Evolutionary conservation across 768 basidiomycete genomes (phyloP).

Genomic region (Coprinopsis cinerea): DNA sequence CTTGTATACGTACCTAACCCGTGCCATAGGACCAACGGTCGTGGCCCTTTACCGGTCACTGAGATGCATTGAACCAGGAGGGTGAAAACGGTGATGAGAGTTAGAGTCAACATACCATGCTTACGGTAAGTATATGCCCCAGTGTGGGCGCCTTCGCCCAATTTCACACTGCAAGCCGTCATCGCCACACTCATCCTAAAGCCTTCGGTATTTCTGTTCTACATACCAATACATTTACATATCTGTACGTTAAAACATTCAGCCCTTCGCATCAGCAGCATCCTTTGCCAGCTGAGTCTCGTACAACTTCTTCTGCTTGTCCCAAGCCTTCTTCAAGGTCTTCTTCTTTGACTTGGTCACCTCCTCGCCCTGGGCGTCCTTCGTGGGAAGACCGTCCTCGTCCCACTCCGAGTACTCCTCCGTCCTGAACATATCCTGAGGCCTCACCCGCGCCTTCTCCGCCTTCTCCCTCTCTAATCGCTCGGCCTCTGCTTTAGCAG

Average conservation of each 20-base stretch:
- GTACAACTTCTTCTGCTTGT: slow-evolving; percentile 73
- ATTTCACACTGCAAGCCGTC: background rate
- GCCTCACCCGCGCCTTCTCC: slow-evolving; percentile 77
- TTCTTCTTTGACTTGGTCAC: slow-evolving; percentile 78
- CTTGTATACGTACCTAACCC: slow-evolving; percentile 59
- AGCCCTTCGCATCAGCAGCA: background rate
- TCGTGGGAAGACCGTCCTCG: slow-evolving; percentile 75
- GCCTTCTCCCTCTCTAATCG: slow-evolving; percentile 70
- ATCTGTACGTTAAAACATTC: background rate
- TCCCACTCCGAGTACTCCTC: slow-evolving; percentile 85
- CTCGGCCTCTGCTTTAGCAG: slow-evolving; percentile 57
- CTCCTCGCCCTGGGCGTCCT: slow-evolving; percentile 79
- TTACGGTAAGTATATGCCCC: background rate
- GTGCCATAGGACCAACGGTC: slow-evolving; percentile 74
- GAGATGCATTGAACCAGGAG: background rate
- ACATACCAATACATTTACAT: background rate
- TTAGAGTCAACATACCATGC: background rate
- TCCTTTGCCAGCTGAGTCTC: slow-evolving; percentile 56
- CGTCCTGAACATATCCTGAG: slow-evolving; percentile 78
- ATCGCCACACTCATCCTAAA: background rate
- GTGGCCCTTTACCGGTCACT: too few relatives aligned
- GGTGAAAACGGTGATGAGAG: background rate
- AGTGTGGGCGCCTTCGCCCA: background rate
- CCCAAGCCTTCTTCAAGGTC: slow-evolving; percentile 71
- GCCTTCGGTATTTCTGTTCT: background rate